These are phyloP conservation scores for Allium cepa DNA, from an alignment of 106 monocot genomes.

Conservation along the genomic window DNA sequence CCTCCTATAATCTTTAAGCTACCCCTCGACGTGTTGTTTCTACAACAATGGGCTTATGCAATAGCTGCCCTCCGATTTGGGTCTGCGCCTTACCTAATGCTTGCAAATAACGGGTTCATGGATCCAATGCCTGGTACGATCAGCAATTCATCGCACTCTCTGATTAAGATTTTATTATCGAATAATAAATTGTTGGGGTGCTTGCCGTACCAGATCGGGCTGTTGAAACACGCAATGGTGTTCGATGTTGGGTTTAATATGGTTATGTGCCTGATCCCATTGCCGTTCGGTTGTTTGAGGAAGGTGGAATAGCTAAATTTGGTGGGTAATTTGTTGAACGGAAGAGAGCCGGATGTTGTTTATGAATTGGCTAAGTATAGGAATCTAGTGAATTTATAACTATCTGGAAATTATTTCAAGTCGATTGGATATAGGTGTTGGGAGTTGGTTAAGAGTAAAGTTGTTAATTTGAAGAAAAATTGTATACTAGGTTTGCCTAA, in stretches of 20 bases:
- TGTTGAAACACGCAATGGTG: conserved; percentile 28
- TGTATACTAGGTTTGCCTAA: not conserved
- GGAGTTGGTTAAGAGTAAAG: not conserved
- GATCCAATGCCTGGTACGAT: conserved; percentile 36
- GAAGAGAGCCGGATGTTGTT: conserved; percentile 30
- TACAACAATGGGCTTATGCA: conserved; percentile 43
- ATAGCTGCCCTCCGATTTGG: conserved; percentile 25
- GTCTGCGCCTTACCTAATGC: conserved; percentile 24
- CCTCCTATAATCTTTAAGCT: conserved; percentile 14
- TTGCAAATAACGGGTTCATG: conserved; percentile 59
- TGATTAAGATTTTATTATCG: conserved; percentile 44
- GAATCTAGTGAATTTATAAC: not conserved
- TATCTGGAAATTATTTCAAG: conserved; percentile 5
- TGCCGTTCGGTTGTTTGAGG: conserved; percentile 36
- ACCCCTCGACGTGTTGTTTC: conserved; percentile 24
- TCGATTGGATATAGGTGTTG: conserved; percentile 8
- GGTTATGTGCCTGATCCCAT: conserved; percentile 38
- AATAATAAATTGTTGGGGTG: conserved; percentile 45
- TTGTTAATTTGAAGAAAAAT: conserved; percentile 1
- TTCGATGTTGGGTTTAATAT: conserved; percentile 42
- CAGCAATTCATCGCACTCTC: conserved; percentile 18
- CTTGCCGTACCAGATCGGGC: conserved; percentile 44
- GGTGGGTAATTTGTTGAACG: conserved; percentile 44
- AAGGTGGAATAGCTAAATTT: conserved; percentile 57
- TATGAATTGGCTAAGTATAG: conserved; percentile 3